These are phyloP conservation scores for Venustampulla echinocandica DNA, from an alignment of 495 filamentous ascomycete species.

Conservation along the genomic window DNA sequence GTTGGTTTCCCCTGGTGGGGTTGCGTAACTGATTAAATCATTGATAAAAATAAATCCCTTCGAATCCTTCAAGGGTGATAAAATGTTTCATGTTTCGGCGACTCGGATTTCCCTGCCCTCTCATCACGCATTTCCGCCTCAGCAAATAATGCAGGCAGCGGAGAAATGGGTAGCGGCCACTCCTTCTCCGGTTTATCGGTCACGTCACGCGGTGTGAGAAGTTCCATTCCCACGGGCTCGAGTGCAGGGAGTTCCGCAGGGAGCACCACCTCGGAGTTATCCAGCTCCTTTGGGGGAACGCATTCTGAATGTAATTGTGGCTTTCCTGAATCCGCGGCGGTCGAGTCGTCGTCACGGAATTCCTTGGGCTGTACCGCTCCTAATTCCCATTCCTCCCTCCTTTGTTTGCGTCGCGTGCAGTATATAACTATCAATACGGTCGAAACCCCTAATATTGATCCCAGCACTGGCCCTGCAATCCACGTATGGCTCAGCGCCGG, in stretches of 20 bases:
- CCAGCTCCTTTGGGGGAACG: constrained; percentile 5
- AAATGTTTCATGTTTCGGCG: constrained; percentile 15
- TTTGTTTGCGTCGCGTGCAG: constrained; percentile 14
- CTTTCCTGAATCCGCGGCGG: background rate
- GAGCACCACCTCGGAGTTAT: constrained; percentile 5
- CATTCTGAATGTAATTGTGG: constrained; percentile 8
- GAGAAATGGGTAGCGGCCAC: constrained; percentile 16
- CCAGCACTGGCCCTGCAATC: constrained; percentile 16
- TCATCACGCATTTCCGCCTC: constrained; percentile 14
- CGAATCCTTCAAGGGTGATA: constrained; percentile 18
- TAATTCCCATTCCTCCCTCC: background rate
- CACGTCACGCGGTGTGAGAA: constrained; percentile 5
- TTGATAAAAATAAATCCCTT: no score
- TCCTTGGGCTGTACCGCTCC: background rate
- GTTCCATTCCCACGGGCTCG: constrained; percentile 16
- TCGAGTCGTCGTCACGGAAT: background rate
- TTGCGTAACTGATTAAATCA: no score
- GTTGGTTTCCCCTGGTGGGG: no score
- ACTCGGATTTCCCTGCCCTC: constrained; percentile 6
- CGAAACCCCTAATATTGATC: constrained; percentile 11
- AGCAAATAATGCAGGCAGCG: constrained; percentile 13
- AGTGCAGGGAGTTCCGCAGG: constrained; percentile 13
- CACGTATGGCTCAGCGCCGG: constrained; percentile 3
- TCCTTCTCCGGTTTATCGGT: constrained; percentile 1
- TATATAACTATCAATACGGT: constrained; percentile 17